Evolutionary conservation across 352 stramenopile genomes (phyloP).

Genomic region (Globisporangium carolinianum): DNA sequence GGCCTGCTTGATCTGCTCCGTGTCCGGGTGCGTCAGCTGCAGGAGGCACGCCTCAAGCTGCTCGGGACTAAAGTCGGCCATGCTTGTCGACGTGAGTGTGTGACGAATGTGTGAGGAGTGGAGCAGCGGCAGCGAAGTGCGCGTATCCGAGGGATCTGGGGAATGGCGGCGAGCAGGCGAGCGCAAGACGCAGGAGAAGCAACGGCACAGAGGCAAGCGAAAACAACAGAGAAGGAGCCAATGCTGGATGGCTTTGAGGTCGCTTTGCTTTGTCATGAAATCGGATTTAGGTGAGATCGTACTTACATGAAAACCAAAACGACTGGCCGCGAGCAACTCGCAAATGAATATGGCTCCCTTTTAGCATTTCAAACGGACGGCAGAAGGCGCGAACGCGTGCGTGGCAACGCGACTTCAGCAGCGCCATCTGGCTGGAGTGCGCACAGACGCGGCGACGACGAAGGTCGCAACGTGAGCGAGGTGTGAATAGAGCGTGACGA

Average conservation of each 20-base stretch:
- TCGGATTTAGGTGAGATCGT: background rate
- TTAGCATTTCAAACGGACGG: background rate
- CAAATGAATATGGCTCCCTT: constrained; percentile 4
- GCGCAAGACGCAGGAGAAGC: no score
- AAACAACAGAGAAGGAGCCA: no score
- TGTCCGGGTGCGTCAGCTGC: constrained; percentile 92
- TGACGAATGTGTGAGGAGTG: background rate
- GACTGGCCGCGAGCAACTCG: background rate
- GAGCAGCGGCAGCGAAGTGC: constrained; percentile 3
- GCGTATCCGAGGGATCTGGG: constrained; percentile 13
- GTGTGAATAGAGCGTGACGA: no score
- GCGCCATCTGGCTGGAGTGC: background rate
- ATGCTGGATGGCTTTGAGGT: no score
- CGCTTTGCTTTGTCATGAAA: no score
- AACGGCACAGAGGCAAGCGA: no score
- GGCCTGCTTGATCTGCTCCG: constrained; percentile 92
- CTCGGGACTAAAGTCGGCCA: constrained; percentile 77
- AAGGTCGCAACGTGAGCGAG: no score
- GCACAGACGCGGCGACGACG: no score
- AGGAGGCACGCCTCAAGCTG: constrained; percentile 82
- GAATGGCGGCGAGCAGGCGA: constrained; percentile 5
- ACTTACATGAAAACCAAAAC: background rate
- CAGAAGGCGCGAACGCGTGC: constrained; percentile 5
- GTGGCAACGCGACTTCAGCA: background rate
- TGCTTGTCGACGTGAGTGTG: constrained; percentile 16